Conservation (phyloP, 495 filamentous ascomycete genomes). For the Tuber indicum region DNA sequence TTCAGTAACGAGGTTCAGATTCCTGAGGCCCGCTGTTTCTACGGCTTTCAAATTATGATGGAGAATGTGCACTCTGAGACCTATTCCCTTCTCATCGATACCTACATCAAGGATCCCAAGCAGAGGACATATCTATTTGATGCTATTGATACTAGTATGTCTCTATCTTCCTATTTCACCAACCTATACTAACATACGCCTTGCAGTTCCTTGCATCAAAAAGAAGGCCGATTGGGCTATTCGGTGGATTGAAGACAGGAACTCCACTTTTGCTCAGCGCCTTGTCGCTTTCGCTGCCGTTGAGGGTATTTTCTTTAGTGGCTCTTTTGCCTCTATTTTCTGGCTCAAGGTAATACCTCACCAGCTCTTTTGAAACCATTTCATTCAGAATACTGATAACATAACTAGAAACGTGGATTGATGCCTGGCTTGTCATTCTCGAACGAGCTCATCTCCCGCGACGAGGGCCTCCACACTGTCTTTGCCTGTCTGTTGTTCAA, state of each 20-base stretch:
- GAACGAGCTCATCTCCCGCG: constrained; percentile 98
- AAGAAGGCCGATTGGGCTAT: constrained; percentile 99
- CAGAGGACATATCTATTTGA: constrained; percentile 95
- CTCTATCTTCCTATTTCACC: constrained; percentile 46
- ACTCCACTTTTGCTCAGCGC: constrained; percentile 90
- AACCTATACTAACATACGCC: constrained; percentile 45
- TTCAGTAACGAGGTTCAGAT: constrained; percentile 97
- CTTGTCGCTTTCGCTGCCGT: constrained; percentile 96
- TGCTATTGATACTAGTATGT: constrained; percentile 77
- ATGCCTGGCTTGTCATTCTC: constrained; percentile 99
- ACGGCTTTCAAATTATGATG: constrained; percentile 99
- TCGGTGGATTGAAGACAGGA: constrained; percentile 83
- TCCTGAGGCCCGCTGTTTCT: constrained; percentile 98
- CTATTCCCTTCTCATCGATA: constrained; percentile 98
- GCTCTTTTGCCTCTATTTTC: constrained; percentile 99
- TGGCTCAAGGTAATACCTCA: constrained; percentile 66
- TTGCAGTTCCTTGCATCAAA: constrained; percentile 70
- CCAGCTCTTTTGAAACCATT: not conserved
- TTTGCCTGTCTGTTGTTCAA: constrained; percentile 96
- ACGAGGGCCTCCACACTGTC: constrained; percentile 98
- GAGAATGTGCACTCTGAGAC: constrained; percentile 99
- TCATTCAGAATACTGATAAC: not conserved
- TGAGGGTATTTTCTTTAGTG: constrained; percentile 99
- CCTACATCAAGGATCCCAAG: constrained; percentile 97
- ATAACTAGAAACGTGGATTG: constrained; percentile 74